Conservation (phyloP, 805 yeast genomes). For the Saturnispora besseyi region DNA sequence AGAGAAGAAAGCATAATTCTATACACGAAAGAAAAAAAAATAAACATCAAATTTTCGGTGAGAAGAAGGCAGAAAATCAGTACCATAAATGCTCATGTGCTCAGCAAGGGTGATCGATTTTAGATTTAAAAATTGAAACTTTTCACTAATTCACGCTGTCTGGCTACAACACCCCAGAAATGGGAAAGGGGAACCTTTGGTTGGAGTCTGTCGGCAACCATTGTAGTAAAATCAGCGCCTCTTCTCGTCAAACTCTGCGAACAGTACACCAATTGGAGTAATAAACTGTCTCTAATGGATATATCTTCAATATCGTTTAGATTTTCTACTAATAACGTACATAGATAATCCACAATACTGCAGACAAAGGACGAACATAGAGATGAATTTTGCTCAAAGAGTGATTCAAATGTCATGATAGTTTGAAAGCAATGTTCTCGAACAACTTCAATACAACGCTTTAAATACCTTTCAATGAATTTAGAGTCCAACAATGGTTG, state of each 20-base stretch:
- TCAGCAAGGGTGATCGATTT: background rate
- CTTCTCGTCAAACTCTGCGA: conserved; percentile 74
- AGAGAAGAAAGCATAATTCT: background rate
- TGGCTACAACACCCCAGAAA: conserved; percentile 21
- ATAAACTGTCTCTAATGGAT: conserved; percentile 50
- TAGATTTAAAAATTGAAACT: background rate
- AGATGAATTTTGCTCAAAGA: conserved; percentile 35
- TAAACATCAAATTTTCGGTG: background rate
- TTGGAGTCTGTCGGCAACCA: conserved; percentile 22
- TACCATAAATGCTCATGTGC: background rate
- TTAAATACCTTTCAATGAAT: conserved; percentile 52
- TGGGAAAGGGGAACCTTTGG: background rate
- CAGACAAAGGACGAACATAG: conserved; percentile 30
- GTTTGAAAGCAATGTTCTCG: conserved; percentile 78
- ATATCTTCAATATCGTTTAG: conserved; percentile 28
- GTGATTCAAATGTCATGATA: conserved; percentile 53
- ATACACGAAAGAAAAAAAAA: background rate
- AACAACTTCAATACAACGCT: conserved; percentile 72
- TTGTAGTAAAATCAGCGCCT: conserved; percentile 58
- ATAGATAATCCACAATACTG: conserved; percentile 26
- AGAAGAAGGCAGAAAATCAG: too few relatives aligned
- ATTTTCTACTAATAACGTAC: conserved; percentile 24
- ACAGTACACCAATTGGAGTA: conserved; percentile 79
- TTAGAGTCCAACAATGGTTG: conserved; percentile 46
- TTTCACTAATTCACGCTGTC: conserved; percentile 33